phyloP scores from a whole-genome alignment of 2,329 filamentous ascomycete species.

The Myriosclerotinia duriaeana region DNA sequence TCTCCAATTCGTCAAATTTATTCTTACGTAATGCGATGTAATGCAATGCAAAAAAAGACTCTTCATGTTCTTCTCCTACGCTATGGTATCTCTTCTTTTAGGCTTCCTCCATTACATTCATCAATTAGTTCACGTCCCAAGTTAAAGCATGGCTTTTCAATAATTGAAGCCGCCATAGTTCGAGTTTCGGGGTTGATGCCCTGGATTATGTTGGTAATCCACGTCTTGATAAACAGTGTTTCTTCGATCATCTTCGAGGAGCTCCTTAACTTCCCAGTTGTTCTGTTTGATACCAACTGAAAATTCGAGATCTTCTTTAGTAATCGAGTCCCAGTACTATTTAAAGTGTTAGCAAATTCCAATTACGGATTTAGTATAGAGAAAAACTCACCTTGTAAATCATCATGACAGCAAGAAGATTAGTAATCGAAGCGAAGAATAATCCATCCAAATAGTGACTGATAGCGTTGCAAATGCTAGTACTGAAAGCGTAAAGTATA shows the following conservation, averaged over 20 bases:
- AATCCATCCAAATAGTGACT: conserved; percentile 93
- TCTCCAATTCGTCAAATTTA: background rate
- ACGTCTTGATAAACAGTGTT: conserved; percentile 40
- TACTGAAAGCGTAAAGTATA: conserved; percentile 85
- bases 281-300: conserved; percentile 93
- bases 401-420: conserved; percentile 97
- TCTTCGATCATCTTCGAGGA: conserved; percentile 46
- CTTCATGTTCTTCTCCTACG: background rate
- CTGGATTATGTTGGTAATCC: conserved; percentile 34
- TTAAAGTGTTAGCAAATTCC: background rate
- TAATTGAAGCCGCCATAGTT: conserved; percentile 41
- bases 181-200: conserved; percentile 35
- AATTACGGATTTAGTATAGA: background rate
- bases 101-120: conserved; percentile 4
- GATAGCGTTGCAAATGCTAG: conserved; percentile 76
- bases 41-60: background rate
- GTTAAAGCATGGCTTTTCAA: conserved; percentile 18
- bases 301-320: conserved; percentile 96
- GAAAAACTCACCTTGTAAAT: conserved; percentile 78
- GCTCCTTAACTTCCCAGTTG: conserved; percentile 98
- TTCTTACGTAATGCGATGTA: background rate
- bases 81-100: background rate
- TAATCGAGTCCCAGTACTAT: conserved; percentile 99
- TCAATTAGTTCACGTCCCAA: conserved; percentile 1
- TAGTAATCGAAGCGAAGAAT: conserved; percentile 92